A percentile compares a stretch with the other conserved stretches of the same genome.
phyloP scores from a whole-genome alignment of 2,329 filamentous ascomycete genomes.

The Diaporthe ilicicola region DNA sequence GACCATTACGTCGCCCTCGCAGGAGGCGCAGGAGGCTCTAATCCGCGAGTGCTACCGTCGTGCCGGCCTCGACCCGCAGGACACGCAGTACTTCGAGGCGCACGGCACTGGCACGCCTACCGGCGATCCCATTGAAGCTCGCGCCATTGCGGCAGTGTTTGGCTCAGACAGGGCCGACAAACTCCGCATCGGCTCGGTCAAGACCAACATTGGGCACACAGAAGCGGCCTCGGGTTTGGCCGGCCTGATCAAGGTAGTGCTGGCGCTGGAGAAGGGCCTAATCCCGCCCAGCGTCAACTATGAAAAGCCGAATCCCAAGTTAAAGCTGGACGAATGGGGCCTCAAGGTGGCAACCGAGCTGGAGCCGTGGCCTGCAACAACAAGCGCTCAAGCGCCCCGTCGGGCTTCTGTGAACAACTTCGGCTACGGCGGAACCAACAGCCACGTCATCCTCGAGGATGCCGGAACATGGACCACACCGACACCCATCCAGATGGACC shows the following conservation, averaged over 20 bases:
- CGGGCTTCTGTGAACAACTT: conserved; percentile 48
- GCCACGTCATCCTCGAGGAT: conserved; percentile 49
- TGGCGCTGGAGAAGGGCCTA: conserved; percentile 6
- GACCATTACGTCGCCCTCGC: conserved; percentile 48
- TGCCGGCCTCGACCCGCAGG: conserved; percentile 39
- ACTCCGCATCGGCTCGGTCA: conserved; percentile 43
- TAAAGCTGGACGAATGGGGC: conserved; percentile 22
- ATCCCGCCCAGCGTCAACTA: conserved; percentile 39
- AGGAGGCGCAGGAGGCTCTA: conserved; percentile 44
- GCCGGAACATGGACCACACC: conserved; percentile 2
- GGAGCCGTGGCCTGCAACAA: conserved; percentile 28
- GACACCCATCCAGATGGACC: too few relatives aligned
- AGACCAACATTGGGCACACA: conserved; percentile 38
- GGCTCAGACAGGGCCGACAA: background rate
- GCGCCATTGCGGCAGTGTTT: conserved; percentile 20
- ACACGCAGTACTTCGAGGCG: conserved; percentile 2
- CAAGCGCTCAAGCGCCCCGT: background rate
- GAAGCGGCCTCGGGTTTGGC: background rate
- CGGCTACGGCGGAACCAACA: conserved; percentile 55
- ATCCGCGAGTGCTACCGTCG: conserved; percentile 45
- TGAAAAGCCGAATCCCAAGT: conserved; percentile 23
- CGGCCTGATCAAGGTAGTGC: conserved; percentile 3
- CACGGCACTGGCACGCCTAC: conserved; percentile 15
- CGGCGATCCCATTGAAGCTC: conserved; percentile 8
- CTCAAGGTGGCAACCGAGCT: conserved; percentile 31